Evolutionary conservation across 2,329 filamentous ascomycete genomes (phyloP), one percentile per base, ranked within the genome.

Genomic region (Talaromyces sp.): DNA sequence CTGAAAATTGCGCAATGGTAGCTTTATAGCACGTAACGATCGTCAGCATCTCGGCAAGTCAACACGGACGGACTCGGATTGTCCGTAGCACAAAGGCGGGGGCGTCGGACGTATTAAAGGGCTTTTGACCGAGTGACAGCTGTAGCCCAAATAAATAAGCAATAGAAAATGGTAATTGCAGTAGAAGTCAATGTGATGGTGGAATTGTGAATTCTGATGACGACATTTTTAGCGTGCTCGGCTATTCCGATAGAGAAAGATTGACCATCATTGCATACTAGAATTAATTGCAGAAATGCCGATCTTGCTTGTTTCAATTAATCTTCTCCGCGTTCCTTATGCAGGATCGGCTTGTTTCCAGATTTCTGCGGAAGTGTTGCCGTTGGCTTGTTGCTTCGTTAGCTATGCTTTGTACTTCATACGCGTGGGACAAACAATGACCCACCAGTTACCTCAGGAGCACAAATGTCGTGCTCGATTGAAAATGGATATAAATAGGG

Each of bases 221-320:
- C 43, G 43, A 35, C 30, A 46, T 46, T 17, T n/a, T 46, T 46
- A 46, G 43, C 30, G 43, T 35, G 17, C 43, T 46, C 43, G 43
- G 43, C 43, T 46, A 46, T 24, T 4, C 7, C 11, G 24, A n/a
- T 14, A 9, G 22, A 5, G 43, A 46, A n/a, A 30, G 32, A 46
- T 14, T 11, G 24, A 24, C 43, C 20, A 27, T 14, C 20, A 30
- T 30, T 46, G 22, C 17, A 46, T 35, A 30, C 43, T 30, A 14
- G 33, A 36, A n/a, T 17, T 2, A 10, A 13, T 5, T 6, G 16
- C n/a, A 33, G 20, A 1, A 11, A n/a, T 24, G 43, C 30, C 14
- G 43, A 46, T 46, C 32, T 36, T 46, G 43, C 43, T 46, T 17
- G 13, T 27, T 46, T 36, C 10, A 8, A 36, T 16, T 32, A 6